Evolutionary conservation across 1,139 yeast genomes (phyloP).

Genomic region (Geotrichum bryndzae): DNA sequence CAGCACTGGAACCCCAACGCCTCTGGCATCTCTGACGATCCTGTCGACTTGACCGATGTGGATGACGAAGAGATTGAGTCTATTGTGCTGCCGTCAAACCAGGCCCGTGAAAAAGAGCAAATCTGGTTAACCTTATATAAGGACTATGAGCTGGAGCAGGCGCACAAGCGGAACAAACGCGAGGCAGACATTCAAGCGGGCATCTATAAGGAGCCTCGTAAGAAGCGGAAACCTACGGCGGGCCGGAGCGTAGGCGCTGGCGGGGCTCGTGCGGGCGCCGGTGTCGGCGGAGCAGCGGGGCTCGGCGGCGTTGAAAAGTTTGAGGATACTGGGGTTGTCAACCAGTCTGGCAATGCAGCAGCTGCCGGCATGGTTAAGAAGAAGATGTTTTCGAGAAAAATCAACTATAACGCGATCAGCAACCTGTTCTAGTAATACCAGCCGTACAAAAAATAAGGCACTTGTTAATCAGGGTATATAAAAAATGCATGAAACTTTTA

Average conservation of each 20-base stretch:
- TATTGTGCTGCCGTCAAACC: conserved; percentile 58
- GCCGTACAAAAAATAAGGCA: no score
- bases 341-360: conserved; percentile 8
- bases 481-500: no score
- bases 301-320: not conserved
- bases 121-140: conserved; percentile 87
- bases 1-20: conserved; percentile 28
- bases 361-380: conserved; percentile 12
- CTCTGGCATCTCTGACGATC: conserved; percentile 51
- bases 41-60: conserved; percentile 62
- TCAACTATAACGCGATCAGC: conserved; percentile 12
- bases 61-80: conserved; percentile 72
- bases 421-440: conserved; percentile 1
- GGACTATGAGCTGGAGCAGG: conserved; percentile 80
- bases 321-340: not conserved
- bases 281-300: not conserved
- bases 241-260: not conserved
- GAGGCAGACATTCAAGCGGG: conserved; percentile 69
- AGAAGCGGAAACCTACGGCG: conserved; percentile 23
- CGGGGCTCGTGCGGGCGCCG: not conserved
- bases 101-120: conserved; percentile 61
- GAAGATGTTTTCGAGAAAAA: conserved; percentile 13
- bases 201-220: conserved; percentile 34
- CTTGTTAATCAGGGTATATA: no score
- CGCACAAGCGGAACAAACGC: conserved; percentile 69